Conservation (phyloP, 1,284 basidiomycete genomes). For the Grifola frondosa region DNA sequence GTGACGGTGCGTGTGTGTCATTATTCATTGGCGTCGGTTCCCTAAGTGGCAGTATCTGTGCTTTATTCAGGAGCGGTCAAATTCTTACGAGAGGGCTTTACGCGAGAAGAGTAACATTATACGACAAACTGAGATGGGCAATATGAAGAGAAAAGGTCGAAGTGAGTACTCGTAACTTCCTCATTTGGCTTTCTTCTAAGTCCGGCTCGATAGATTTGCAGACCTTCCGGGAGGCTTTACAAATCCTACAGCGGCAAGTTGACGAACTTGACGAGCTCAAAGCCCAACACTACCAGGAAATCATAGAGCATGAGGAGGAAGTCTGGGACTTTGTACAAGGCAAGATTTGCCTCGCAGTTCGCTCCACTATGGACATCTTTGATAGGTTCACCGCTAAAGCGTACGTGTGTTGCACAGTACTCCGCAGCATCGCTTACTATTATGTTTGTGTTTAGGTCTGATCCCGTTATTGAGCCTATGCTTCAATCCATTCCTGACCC, state of each 20-base stretch:
- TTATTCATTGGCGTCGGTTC: neutral
- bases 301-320: constrained; percentile 90
- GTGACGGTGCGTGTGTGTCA: constrained; percentile 55
- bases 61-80: constrained; percentile 65
- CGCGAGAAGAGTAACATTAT: constrained; percentile 84
- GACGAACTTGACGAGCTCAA: constrained; percentile 85
- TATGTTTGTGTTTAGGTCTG: constrained; percentile 52
- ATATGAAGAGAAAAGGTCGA: constrained; percentile 82
- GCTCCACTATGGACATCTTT: constrained; percentile 79
- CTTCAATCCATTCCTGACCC: constrained; percentile 89
- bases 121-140: constrained; percentile 85
- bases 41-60: neutral
- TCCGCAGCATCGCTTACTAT: neutral
- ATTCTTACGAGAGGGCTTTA: constrained; percentile 75
- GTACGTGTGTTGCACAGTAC: constrained; percentile 41
- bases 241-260: constrained; percentile 84
- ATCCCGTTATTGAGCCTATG: constrained; percentile 90
- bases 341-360: constrained; percentile 78
- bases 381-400: constrained; percentile 88
- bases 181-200: constrained; percentile 1
- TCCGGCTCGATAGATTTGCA: constrained; percentile 66
- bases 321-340: constrained; percentile 88
- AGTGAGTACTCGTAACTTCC: constrained; percentile 49
- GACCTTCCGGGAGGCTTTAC: constrained; percentile 81
- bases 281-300: constrained; percentile 79